Percentiles rank a stretch among this genome's conserved stretches.
Evolutionary conservation across 768 basidiomycete genomes (phyloP).

Genomic region (Phylloporus sp.): DNA sequence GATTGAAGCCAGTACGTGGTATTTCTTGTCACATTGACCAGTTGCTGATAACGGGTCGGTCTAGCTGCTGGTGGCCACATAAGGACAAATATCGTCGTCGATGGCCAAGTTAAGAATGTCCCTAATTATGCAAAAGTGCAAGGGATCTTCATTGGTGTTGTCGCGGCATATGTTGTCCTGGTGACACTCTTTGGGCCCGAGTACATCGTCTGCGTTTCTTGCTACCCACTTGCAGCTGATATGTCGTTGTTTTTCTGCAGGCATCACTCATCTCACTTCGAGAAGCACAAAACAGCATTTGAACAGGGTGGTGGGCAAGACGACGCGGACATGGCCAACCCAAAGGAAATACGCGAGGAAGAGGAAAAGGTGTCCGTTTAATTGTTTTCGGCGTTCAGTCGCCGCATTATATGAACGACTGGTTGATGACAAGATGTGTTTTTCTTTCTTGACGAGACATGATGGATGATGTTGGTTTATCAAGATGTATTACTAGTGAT

Average conservation of each 20-base stretch:
- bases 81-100: constrained; percentile 42
- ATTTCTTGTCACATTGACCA: background rate
- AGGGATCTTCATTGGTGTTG: constrained; percentile 84
- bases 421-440: background rate
- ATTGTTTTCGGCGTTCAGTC: background rate
- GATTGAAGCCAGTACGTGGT: constrained; percentile 26
- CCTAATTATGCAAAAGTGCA: constrained; percentile 75
- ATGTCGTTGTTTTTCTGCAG: constrained; percentile 33
- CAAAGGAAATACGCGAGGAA: constrained; percentile 11
- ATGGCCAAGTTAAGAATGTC: constrained; percentile 40
- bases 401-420: background rate
- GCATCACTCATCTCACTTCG: constrained; percentile 78
- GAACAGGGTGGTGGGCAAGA: constrained; percentile 66
- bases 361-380: constrained; percentile 15
- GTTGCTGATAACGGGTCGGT: background rate
- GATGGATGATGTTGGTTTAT: background rate
- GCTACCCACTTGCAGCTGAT: background rate
- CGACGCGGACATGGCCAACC: constrained; percentile 36
- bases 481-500: background rate
- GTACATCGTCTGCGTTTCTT: constrained; percentile 36
- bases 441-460: background rate
- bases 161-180: constrained; percentile 72
- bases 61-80: constrained; percentile 57
- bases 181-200: constrained; percentile 78
- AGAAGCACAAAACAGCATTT: constrained; percentile 75